Base-by-base conservation (phyloP, 106 monocot species). In the Dendrobium chrysotoxum region DNA sequence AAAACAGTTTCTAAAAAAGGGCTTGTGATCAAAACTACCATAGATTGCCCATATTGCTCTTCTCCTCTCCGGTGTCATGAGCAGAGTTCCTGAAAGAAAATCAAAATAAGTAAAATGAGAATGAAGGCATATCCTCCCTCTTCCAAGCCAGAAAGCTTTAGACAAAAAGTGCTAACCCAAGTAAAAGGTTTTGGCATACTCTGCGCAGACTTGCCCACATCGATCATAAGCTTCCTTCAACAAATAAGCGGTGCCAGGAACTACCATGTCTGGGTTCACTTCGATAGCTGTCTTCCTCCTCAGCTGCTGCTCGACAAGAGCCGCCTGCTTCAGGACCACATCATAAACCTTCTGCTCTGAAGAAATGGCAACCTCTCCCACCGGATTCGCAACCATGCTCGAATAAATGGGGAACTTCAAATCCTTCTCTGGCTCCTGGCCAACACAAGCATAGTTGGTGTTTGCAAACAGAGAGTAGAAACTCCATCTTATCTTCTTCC, bases 121-220 rank as follows among this genome's bases (percentile, higher is more conserved):
- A 72, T 15, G 12, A 72, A 16, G 15, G 1, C 31, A 11, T 39
- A 17, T 26, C 15, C 4, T 72, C 25, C 72, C 9, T 72, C 18
- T 72, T 1, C n/a, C n/a, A 8, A 28, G 17, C 10, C 15, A 38
- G 38, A 72, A 72, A 72, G 7, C 3, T 3, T 15, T 11, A 72
- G 46, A 53, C 68, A 17, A 53, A 78, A 12, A 44, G 39, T 64
- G 31, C 87, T 88, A 77, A 98, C 97, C 98, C 84, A 98, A 86
- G 83, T 99, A 99, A 85, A 99, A 99, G 4, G 95, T 99, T 85
- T 99, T 99, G 11, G 98, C 98, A 85, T 99, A 95, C 87, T 99
- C 98, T 39, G 86, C 95, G n/a, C 98, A 99, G 13, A 99, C 90
- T 79, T 99, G 85, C 10, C 98, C 86, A 13, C 98, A 93, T 4